phyloP scores from a whole-genome alignment of 1,284 basidiomycete species.

The Acaromyces ingoldii region DNA sequence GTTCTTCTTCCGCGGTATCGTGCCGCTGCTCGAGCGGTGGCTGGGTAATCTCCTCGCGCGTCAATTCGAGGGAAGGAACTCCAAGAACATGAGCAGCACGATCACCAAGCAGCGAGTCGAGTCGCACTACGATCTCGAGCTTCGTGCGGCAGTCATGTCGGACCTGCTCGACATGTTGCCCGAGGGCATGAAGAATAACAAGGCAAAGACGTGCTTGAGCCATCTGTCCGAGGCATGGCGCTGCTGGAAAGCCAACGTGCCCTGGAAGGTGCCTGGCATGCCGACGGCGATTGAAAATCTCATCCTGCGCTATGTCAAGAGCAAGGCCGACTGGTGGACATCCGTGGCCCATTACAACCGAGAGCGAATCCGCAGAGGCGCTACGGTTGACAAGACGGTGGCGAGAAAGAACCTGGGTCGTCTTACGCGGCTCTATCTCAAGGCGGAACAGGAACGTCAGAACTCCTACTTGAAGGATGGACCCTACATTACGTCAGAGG shows the following conservation, averaged over 20 bases:
- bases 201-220: slow-evolving; percentile 96
- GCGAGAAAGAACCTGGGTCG: slow-evolving; percentile 91
- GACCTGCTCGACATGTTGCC: slow-evolving; percentile 90
- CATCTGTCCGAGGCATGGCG: slow-evolving; percentile 97
- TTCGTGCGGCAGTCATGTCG: slow-evolving; percentile 98
- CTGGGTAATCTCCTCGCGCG: slow-evolving; percentile 94
- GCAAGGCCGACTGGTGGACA: slow-evolving; percentile 98
- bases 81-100: slow-evolving; percentile 71
- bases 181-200: slow-evolving; percentile 97
- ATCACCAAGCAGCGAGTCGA: slow-evolving; percentile 99
- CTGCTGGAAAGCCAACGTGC: slow-evolving; percentile 95
- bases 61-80: slow-evolving; percentile 94
- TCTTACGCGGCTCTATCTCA: slow-evolving; percentile 64
- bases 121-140: slow-evolving; percentile 94
- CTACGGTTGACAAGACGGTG: slow-evolving; percentile 98
- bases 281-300: slow-evolving; percentile 98
- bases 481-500: slow-evolving; percentile 49
- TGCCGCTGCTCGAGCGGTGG: slow-evolving; percentile 94
- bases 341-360: slow-evolving; percentile 88
- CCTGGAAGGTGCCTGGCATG: slow-evolving; percentile 96
- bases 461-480: slow-evolving; percentile 50
- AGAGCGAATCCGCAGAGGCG: slow-evolving; percentile 88
- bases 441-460: slow-evolving; percentile 51
- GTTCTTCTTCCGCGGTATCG: slow-evolving; percentile 98
- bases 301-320: slow-evolving; percentile 97